These are phyloP conservation scores for Candida xiaguanensis DNA, from an alignment of 805 yeast genomes.

Conservation along the genomic window DNA sequence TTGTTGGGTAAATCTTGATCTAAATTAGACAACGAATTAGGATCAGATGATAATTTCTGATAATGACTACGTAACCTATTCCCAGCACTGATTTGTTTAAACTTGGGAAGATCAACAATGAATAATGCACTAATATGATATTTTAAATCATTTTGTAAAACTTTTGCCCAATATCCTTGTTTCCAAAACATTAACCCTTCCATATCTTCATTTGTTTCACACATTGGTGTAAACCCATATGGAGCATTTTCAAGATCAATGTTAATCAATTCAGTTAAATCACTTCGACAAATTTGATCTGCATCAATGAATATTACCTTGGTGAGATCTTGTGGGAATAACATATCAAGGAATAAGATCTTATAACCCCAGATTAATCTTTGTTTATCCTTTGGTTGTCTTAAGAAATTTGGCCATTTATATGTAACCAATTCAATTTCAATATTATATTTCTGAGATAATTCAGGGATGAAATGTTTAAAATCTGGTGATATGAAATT, in stretches of 20 bases:
- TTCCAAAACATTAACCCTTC: conserved; percentile 92
- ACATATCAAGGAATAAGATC: conserved; percentile 77
- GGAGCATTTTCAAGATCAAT: conserved; percentile 76
- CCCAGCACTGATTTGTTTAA: conserved; percentile 70
- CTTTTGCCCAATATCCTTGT: conserved; percentile 80
- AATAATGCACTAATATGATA: conserved; percentile 85
- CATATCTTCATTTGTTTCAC: conserved; percentile 74
- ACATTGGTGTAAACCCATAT: conserved; percentile 85
- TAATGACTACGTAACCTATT: conserved; percentile 80
- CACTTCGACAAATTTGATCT: conserved; percentile 76
- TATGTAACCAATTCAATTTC: conserved; percentile 76
- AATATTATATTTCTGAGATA: conserved; percentile 59
- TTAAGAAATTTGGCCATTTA: conserved; percentile 91
- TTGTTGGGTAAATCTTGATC: conserved; percentile 96
- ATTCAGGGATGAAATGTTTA: conserved; percentile 51
- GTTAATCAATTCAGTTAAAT: conserved; percentile 63
- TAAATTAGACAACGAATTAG: conserved; percentile 71
- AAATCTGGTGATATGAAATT: conserved; percentile 74
- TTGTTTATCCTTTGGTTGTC: conserved; percentile 72
- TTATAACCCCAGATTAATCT: conserved; percentile 87
- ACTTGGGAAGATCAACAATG: conserved; percentile 68
- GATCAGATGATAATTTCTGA: conserved; percentile 75
- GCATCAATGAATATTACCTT: conserved; percentile 84
- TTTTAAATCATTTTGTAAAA: conserved; percentile 52
- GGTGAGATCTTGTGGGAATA: conserved; percentile 75